Evolutionary conservation across 2,329 filamentous ascomycete species (phyloP).

Genomic region (Ceratocystis harringtonii): DNA sequence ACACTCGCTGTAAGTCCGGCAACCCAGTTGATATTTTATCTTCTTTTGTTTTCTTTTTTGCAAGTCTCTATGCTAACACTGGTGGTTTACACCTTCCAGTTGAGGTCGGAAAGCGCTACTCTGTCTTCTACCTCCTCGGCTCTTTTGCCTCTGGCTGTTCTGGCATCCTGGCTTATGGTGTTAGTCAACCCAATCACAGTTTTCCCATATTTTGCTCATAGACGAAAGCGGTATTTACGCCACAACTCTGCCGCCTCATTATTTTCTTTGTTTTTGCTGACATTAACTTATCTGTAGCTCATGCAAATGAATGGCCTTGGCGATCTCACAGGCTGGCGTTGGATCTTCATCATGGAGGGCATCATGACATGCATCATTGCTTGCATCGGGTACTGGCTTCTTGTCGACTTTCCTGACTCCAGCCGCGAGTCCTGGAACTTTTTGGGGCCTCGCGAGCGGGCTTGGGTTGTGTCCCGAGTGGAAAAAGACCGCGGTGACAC

Average conservation of each 20-base stretch:
- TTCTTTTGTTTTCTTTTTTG: too few relatives aligned
- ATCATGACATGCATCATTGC: slow-evolving; percentile 39
- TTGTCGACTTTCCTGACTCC: slow-evolving; percentile 50
- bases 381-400: slow-evolving; percentile 37
- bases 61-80: not conserved
- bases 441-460: slow-evolving; percentile 34
- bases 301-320: slow-evolving; percentile 47
- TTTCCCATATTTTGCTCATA: not conserved
- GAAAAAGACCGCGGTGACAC: slow-evolving; percentile 43
- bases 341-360: slow-evolving; percentile 48
- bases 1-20: slow-evolving; percentile 41
- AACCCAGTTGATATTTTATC: too few relatives aligned
- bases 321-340: slow-evolving; percentile 45
- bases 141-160: slow-evolving; percentile 50
- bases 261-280: slow-evolving; percentile 10
- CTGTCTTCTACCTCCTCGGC: slow-evolving; percentile 53
- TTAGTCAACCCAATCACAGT: slow-evolving; percentile 25
- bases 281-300: slow-evolving; percentile 26
- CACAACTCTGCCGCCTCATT: slow-evolving; percentile 12
- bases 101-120: slow-evolving; percentile 55
- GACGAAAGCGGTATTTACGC: too few relatives aligned
- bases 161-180: slow-evolving; percentile 54
- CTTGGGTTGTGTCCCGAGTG: slow-evolving; percentile 40
- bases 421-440: slow-evolving; percentile 37
- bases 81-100: slow-evolving; percentile 25